Evolutionary conservation across 441 rosid species (phyloP).

Genomic region (Adansonia madagascariensis): DNA sequence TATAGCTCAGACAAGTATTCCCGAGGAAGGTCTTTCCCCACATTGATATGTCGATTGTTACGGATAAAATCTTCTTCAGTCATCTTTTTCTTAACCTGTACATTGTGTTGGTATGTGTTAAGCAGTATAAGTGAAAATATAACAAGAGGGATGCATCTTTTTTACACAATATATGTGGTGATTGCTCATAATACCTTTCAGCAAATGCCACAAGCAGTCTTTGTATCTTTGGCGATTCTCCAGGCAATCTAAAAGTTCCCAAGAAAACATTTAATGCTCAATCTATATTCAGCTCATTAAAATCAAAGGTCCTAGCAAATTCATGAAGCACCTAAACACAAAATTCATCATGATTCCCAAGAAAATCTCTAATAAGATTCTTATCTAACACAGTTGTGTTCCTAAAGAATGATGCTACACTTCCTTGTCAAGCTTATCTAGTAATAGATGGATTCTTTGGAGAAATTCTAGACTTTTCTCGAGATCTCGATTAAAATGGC

Average conservation of each 20-base stretch:
- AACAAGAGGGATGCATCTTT: constrained; percentile 87
- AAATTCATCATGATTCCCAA: constrained; percentile 92
- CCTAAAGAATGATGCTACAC: constrained; percentile 86
- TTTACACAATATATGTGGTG: constrained; percentile 74
- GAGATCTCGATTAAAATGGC: constrained; percentile 85
- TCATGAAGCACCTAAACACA: constrained; percentile 88
- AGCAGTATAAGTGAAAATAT: constrained; percentile 88
- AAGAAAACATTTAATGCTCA: constrained; percentile 82
- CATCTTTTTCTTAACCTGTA: constrained; percentile 93
- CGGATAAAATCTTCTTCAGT: constrained; percentile 91
- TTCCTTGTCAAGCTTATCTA: constrained; percentile 77
- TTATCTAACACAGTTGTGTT: constrained; percentile 91
- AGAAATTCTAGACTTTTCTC: constrained; percentile 85
- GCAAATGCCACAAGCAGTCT: constrained; percentile 96
- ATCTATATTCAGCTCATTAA: constrained; percentile 82
- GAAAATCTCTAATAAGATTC: constrained; percentile 82
- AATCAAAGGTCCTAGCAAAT: constrained; percentile 91
- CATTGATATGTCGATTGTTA: constrained; percentile 84
- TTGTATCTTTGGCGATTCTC: constrained; percentile 95
- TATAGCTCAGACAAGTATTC: constrained; percentile 82
- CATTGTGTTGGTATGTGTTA: constrained; percentile 90
- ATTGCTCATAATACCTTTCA: constrained; percentile 94
- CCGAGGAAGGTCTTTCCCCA: constrained; percentile 87
- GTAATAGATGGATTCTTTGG: constrained; percentile 77
- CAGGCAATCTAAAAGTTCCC: constrained; percentile 91